Evolutionary conservation across 2,329 filamentous ascomycete genomes (phyloP).

Genomic region (Phialophora verrucosa): DNA sequence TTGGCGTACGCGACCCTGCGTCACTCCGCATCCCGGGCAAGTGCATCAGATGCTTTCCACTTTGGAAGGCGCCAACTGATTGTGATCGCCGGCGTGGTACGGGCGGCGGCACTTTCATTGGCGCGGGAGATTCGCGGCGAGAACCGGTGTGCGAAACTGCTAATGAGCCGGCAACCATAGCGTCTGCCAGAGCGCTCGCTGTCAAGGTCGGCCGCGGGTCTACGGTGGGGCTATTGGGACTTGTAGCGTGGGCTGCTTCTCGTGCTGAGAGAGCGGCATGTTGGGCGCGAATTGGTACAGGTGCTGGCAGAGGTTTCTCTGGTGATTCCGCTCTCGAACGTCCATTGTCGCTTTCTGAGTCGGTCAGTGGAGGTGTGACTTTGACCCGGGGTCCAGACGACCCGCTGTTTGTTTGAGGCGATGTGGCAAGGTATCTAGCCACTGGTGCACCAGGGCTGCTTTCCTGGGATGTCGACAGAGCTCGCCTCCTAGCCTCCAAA

Average conservation of each 20-base stretch:
- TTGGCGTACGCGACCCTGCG: constrained; percentile 27
- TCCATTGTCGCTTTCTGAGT: constrained; percentile 29
- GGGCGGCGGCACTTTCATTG: constrained; percentile 46
- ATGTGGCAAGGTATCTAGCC: constrained; percentile 1
- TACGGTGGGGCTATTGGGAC: constrained; percentile 13
- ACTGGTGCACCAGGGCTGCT: constrained; percentile 14
- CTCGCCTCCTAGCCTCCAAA: constrained; percentile 23
- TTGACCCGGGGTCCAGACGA: constrained; percentile 20
- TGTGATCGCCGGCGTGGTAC: constrained; percentile 49
- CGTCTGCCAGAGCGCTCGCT: constrained; percentile 52
- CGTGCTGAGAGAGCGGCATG: constrained; percentile 28
- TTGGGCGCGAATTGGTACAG: constrained; percentile 21
- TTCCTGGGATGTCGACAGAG: constrained; percentile 24
- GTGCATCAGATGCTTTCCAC: constrained; percentile 40
- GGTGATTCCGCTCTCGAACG: background rate
- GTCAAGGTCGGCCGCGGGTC: constrained; percentile 33
- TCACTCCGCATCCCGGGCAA: constrained; percentile 37
- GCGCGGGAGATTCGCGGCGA: constrained; percentile 44
- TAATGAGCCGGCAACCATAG: constrained; percentile 55
- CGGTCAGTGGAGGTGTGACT: constrained; percentile 28
- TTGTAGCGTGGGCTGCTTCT: constrained; percentile 15
- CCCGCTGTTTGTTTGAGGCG: constrained; percentile 9
- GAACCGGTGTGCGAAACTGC: constrained; percentile 52
- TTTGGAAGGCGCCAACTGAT: constrained; percentile 45
- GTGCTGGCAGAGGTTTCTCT: constrained; percentile 24